Base-by-base conservation (phyloP, 2,329 filamentous ascomycete genomes). In the Hirsutella thompsonii region DNA sequence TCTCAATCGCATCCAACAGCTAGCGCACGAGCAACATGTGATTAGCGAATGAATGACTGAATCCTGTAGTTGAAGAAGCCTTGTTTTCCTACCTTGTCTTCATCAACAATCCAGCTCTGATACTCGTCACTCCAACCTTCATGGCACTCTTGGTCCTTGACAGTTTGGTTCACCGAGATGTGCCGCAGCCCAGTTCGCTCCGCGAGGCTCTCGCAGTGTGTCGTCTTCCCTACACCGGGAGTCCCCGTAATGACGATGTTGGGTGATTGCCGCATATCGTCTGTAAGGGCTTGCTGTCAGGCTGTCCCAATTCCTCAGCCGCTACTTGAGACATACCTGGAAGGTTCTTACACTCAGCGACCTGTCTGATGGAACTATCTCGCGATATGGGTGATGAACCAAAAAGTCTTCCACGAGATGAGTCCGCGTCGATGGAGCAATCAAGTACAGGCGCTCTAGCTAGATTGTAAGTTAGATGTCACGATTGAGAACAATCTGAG, bases 201-300 rank as follows among this genome's bases (percentile, higher is more conserved):
- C 6, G 86, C 85, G 38, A 98, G 68, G 53, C 78, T 72, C 60
- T 94, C 85, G 57, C 84, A 86, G 60, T 94, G 89, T 8, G 85
- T 93, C 16, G 89, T 94, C 68, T 98, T 98, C 55, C 92, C 92
- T 21, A 93, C 87, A 42, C 92, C 92, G 0, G 92, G 92, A 18
- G 92, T 98, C 48, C 92, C 92, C 33, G 92, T 96, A 49, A 98
- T 73, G 51, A 98, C 83, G 54, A 98, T 87, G 61, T 96, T 98
- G 23, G 92, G 92, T 47, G 65, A 63, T 23, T 58, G 64, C 50
- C 77, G 67, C 57, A 67, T 63, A n/a, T n/a, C n/a, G n/a, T n/a
- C n/a, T n/a, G n/a, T n/a, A n/a, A n/a, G n/a, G n/a, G n/a, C n/a
- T n/a, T n/a, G n/a, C n/a, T n/a, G n/a, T n/a, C n/a, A n/a, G n/a